A percentile compares a stretch with the other conserved stretches of the same genome.
These are phyloP conservation scores for Flaveria bidentis DNA, from an alignment of 129 eudicot species.

Conservation along the genomic window DNA sequence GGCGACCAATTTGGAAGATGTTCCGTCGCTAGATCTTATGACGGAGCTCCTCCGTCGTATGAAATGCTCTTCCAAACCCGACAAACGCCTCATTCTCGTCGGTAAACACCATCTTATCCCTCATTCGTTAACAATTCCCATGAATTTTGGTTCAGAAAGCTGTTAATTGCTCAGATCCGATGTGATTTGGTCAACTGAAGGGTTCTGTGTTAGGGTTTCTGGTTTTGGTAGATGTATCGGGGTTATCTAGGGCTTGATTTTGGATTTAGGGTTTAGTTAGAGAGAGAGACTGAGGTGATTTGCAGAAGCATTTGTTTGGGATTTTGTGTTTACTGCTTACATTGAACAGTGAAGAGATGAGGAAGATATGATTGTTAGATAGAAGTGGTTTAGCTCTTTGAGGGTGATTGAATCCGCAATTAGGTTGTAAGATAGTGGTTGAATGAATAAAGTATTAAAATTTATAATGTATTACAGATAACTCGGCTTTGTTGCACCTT, in stretches of 20 bases:
- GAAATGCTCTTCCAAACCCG: conserved; percentile 83
- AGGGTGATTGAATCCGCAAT: background rate
- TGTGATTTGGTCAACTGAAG: conserved; percentile 16
- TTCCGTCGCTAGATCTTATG: conserved; percentile 75
- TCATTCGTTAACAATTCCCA: background rate
- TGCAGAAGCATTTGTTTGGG: background rate
- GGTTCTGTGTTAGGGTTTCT: conserved; percentile 11
- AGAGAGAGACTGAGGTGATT: background rate
- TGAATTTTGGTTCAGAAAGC: conserved; percentile 17
- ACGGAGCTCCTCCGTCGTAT: conserved; percentile 87
- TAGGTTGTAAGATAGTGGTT: background rate
- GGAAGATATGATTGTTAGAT: too few species aligned
- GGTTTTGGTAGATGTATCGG: background rate
- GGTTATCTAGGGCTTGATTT: conserved; percentile 13
- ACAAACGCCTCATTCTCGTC: conserved; percentile 93
- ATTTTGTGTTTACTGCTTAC: background rate
- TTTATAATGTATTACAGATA: background rate
- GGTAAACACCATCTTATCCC: conserved; percentile 42
- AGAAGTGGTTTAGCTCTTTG: background rate
- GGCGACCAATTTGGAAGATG: conserved; percentile 70
- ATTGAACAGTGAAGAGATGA: background rate
- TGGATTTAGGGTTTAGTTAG: conserved; percentile 7
- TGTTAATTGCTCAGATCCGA: conserved; percentile 29
- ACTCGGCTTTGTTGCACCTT: conserved; percentile 5
- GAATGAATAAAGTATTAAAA: background rate